Evolutionary conservation across 1,139 yeast species (phyloP), one percentile per base, ranked within the genome.

Genomic region (Kurtzmaniella natalensis): DNA sequence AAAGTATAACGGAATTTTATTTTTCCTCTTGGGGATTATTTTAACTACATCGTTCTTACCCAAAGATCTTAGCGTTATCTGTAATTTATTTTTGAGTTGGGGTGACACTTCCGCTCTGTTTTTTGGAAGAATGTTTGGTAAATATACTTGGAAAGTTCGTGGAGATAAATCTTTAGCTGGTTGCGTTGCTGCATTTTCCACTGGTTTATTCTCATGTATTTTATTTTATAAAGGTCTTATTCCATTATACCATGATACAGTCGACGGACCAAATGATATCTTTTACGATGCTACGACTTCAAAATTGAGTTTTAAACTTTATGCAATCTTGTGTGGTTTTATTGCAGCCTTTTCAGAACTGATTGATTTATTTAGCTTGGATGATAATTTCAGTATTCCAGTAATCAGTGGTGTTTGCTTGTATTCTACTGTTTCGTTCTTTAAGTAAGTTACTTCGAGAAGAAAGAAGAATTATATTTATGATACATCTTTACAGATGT

Each of bases 381-480:
- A 50, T 31, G 55, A 50, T 31, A 50, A 50, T 38, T 47, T 50
- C 37, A 48, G 53, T 22, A 47, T 50, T 15, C 55, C 55, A 7
- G 50, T 45, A n/a, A 27, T 48, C 19, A 40, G 51, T 25, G 40
- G 51, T 11, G 20, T 34, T 4, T 23, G 45, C 10, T 37, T 49
- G 23, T 39, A 31, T 14, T 20, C 31, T 7, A 15, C 25, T 7
- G 33, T 38, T 13, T 7, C 28, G 10, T 18, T 14, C 14, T 30
- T 30, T 15, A 30, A 24, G 11, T 18, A 18, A 30, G 10, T 10
- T 21, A 21, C n/a, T 21, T 21, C 9, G 4, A 21, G n/a, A n/a
- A n/a, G n/a, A n/a, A n/a, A n/a, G n/a, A n/a, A n/a, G n/a, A n/a
- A 23, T 23, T 9, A 5, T 7, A 23, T 23, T 8, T 23, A 23